A percentile compares a stretch with the other conserved stretches of the same genome.
Conservation (phyloP, 495 filamentous ascomycete species). For the Aspergillus mulundensis region DNA sequence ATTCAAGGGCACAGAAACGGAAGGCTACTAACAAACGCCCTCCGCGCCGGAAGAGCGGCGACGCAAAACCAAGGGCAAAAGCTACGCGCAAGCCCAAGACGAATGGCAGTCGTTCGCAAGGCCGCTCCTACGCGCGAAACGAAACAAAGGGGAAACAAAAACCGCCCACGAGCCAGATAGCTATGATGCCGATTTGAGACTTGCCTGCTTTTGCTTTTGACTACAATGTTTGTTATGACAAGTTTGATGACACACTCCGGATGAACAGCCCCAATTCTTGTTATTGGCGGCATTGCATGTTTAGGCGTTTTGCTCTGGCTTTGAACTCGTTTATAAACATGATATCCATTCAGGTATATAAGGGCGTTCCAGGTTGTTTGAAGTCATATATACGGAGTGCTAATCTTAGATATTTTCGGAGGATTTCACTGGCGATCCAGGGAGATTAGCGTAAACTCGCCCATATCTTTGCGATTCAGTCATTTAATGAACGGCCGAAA, state of each 20-base stretch:
- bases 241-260: conserved; percentile 19
- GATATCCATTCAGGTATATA: conserved; percentile 15
- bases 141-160: conserved; percentile 31
- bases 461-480: conserved; percentile 32
- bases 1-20: conserved; percentile 27
- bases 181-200: conserved; percentile 44
- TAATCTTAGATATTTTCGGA: neutral
- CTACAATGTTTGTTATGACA: conserved; percentile 16
- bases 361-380: neutral
- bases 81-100: conserved; percentile 24
- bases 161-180: conserved; percentile 34
- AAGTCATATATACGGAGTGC: neutral
- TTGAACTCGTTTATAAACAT: neutral
- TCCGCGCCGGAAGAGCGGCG: conserved; percentile 27
- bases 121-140: conserved; percentile 28
- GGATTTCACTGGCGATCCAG: neutral
- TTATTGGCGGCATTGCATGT: conserved; percentile 17
- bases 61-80: conserved; percentile 26
- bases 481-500: conserved; percentile 74
- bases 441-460: neutral
- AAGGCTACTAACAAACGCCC: conserved; percentile 26
- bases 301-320: conserved; percentile 8
- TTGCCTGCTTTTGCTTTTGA: conserved; percentile 10
- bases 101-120: conserved; percentile 21
- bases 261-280: conserved; percentile 12